Conservation (phyloP, 345 rosid genomes). For the Firmiana major region DNA sequence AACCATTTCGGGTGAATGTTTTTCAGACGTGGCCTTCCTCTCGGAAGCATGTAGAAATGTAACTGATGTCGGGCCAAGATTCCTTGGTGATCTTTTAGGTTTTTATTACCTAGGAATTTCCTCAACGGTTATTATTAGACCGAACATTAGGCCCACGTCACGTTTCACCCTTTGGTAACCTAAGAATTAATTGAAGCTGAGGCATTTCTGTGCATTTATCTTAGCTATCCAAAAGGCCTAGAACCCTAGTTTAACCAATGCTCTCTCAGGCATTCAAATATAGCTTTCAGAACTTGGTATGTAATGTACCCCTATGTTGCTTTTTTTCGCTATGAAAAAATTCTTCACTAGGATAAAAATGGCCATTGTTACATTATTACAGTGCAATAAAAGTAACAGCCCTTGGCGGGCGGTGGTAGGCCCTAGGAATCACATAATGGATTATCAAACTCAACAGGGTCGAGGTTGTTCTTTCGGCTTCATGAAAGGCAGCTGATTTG, state of each 20-base stretch:
- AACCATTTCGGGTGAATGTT: neutral
- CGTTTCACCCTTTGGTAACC: neutral
- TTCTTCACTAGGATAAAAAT: neutral
- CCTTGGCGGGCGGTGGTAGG: neutral
- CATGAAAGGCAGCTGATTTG: neutral
- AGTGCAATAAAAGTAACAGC: neutral
- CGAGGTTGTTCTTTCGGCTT: neutral
- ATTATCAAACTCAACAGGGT: neutral
- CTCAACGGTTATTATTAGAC: neutral
- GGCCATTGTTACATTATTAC: neutral
- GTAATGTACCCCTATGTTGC: neutral
- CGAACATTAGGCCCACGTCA: neutral
- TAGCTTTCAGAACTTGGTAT: neutral
- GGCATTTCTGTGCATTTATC: neutral
- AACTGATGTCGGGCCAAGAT: neutral
- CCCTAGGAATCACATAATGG: conserved; percentile 2
- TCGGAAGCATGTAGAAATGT: neutral
- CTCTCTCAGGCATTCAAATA: neutral
- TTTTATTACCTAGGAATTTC: neutral
- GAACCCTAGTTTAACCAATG: neutral
- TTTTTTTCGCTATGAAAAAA: neutral
- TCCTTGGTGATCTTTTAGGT: neutral
- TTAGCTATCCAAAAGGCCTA: neutral
- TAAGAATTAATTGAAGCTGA: neutral
- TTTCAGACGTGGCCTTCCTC: neutral